Evolutionary conservation across 139 green algal species (phyloP), one percentile per base, ranked within the genome.

Genomic region (Zygnema cylindricum): DNA sequence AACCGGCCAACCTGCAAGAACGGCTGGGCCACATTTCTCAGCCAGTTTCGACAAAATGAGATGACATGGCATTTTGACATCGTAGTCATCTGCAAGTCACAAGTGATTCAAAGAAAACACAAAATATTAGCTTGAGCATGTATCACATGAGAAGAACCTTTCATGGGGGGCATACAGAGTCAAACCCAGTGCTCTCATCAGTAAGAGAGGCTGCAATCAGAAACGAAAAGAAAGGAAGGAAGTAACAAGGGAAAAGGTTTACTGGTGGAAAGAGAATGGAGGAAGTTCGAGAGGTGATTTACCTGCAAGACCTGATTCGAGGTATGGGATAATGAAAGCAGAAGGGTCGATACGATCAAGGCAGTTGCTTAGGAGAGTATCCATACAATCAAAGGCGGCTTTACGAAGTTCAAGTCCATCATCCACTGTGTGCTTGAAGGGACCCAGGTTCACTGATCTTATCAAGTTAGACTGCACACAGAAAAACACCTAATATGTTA

Each of bases 391-490:
- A 89, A 97, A 98, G 1, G 96, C 92, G 2, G 95, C 94, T 93
- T 99, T 99, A 86, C 97, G 95, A 92, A 99, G 94, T 92, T 99
- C 97, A 79, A 99, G 93, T 0, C 97, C 97, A 81, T 99, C 97
- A 86, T 99, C 97, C 38, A 99, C 96, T 81, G 94, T 93, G 85
- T 94, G 92, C 89, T 94, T 95, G 86, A 94, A 94, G 39, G 97
- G 97, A 25, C 97, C 97, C 69, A 99, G 93, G 91, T 99, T 96
- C 11, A 99, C 95, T 0, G 92, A 94, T 41, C 95, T 71, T 33
- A 92, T 91, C 42, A 92, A 39, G 41, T 92, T 82, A 55, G 77
- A 25, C 87, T 90, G 81, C 77, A 54, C n/a, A n/a, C n/a, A n/a
- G n/a, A n/a, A n/a, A n/a, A n/a, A n/a, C n/a, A n/a, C n/a, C n/a